phyloP scores from a whole-genome alignment of 345 rosid species.

The Syzygium aromaticum region DNA sequence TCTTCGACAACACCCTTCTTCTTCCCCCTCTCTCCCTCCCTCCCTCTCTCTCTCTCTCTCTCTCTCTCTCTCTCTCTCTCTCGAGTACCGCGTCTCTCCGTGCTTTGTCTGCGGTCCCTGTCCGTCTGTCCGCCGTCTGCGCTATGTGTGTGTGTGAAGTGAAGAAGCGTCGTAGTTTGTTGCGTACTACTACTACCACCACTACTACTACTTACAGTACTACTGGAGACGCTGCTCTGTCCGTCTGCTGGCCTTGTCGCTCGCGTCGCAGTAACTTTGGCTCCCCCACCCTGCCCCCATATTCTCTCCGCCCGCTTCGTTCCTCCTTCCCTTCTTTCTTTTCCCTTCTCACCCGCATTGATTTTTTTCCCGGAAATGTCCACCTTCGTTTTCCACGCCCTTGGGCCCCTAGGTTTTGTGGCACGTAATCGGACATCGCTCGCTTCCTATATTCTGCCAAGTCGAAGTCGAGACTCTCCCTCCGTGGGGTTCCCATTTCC shows the following conservation, averaged over 20 bases:
- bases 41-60: not conserved
- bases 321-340: not conserved
- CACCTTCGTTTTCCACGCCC: not conserved
- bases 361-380: not conserved
- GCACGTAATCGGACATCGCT: not conserved
- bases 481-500: not conserved
- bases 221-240: too few species aligned
- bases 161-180: too few species aligned
- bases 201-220: too few species aligned
- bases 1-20: not conserved
- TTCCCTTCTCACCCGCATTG: not conserved
- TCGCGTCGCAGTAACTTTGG: too few species aligned
- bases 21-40: not conserved
- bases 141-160: not conserved
- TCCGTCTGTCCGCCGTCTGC: not conserved
- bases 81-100: not conserved
- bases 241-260: too few species aligned
- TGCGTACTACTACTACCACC: too few species aligned
- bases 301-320: not conserved
- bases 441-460: not conserved
- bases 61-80: not conserved
- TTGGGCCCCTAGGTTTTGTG: not conserved
- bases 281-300: too few species aligned
- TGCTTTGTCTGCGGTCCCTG: not conserved
- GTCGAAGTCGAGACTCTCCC: not conserved